Evolutionary conservation across 2,329 filamentous ascomycete species (phyloP).

Genomic region (Exophiala sideris): DNA sequence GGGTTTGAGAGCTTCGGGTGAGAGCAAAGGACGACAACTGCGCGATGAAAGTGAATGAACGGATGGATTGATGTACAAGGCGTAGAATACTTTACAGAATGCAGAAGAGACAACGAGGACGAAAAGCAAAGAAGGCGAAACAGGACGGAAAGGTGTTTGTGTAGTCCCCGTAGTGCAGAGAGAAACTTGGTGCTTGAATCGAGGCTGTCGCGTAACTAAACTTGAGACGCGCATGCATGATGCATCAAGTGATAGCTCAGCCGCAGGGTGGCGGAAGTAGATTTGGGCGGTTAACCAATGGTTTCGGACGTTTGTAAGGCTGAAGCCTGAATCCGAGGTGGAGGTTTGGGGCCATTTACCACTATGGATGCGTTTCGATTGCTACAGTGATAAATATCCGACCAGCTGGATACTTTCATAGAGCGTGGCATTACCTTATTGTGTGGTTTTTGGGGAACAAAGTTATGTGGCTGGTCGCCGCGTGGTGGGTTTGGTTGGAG

Average conservation of each 20-base stretch:
- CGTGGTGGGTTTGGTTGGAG: too few species aligned
- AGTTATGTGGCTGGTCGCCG: too few species aligned
- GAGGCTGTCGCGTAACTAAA: not conserved
- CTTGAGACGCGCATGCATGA: not conserved
- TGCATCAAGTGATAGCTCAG: constrained; percentile 1
- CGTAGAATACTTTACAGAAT: not conserved
- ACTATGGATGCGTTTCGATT: not conserved
- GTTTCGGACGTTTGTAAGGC: not conserved
- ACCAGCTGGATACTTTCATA: not conserved
- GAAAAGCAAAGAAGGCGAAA: not conserved
- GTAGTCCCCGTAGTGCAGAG: too few species aligned
- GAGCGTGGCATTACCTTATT: too few species aligned
- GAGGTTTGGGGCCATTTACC: not conserved
- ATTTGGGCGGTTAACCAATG: not conserved
- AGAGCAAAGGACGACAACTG: not conserved
- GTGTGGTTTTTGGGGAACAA: too few species aligned
- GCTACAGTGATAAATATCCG: not conserved
- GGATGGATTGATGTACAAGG: not conserved
- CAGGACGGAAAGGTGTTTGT: not conserved
- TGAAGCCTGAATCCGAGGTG: constrained; percentile 4
- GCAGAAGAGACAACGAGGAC: not conserved
- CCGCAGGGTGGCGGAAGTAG: not conserved
- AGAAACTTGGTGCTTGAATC: not conserved
- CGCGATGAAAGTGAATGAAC: not conserved
- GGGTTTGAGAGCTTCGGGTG: not conserved